These are phyloP conservation scores for Vicia villosa DNA, from an alignment of 306 rosid species.

Conservation along the genomic window DNA sequence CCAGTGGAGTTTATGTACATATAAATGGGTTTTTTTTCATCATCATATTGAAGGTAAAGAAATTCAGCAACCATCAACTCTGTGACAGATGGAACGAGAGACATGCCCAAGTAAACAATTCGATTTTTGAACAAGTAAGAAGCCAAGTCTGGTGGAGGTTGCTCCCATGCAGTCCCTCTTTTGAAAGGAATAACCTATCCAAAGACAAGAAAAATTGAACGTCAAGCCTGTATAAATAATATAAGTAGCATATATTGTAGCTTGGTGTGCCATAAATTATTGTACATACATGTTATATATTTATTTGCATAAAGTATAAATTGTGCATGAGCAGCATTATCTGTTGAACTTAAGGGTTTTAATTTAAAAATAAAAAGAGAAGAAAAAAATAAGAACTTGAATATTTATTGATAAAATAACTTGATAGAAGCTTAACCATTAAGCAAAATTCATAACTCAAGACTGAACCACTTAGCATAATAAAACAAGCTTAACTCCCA, in stretches of 20 bases:
- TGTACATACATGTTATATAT: not conserved
- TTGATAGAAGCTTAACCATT: not conserved
- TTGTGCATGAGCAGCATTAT: not conserved
- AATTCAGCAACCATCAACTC: slow-evolving; percentile 94
- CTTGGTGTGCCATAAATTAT: slow-evolving; percentile 19
- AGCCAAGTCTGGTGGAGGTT: slow-evolving; percentile 95
- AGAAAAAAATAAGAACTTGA: not conserved
- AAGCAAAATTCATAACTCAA: not conserved
- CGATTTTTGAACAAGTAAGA: slow-evolving; percentile 91
- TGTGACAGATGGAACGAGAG: slow-evolving; percentile 89
- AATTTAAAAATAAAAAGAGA: not conserved
- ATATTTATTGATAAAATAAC: not conserved
- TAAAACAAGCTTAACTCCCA: not conserved
- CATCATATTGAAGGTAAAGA: slow-evolving; percentile 88
- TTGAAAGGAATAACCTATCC: slow-evolving; percentile 87
- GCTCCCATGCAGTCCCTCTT: slow-evolving; percentile 91
- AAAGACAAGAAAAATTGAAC: slow-evolving; percentile 26
- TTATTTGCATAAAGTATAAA: slow-evolving; percentile 14
- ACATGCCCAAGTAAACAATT: slow-evolving; percentile 92
- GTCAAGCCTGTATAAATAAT: slow-evolving; percentile 29
- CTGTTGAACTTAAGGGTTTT: not conserved
- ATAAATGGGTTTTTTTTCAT: slow-evolving; percentile 77
- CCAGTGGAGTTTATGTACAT: slow-evolving; percentile 94
- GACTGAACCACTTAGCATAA: not conserved
- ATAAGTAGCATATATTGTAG: slow-evolving; percentile 2